phyloP scores from a whole-genome alignment of 1,139 yeast species.

The Candida sp. region DNA sequence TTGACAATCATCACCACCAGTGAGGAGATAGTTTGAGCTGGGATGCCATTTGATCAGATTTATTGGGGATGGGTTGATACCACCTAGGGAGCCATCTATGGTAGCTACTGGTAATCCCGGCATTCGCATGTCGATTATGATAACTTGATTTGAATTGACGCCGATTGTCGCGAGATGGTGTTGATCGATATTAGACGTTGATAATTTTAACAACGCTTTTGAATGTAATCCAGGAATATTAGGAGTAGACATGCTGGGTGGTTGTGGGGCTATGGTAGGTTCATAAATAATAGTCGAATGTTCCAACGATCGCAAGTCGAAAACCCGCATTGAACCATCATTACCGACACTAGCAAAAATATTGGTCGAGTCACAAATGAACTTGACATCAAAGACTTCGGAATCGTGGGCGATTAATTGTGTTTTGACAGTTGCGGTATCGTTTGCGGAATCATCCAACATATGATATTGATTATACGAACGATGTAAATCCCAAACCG shows the following conservation, averaged over 20 bases:
- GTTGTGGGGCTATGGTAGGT: slow-evolving; percentile 35
- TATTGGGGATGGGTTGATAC: slow-evolving; percentile 48
- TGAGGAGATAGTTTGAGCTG: slow-evolving; percentile 56
- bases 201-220: slow-evolving; percentile 68
- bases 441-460: slow-evolving; percentile 28
- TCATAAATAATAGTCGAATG: slow-evolving; percentile 95
- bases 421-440: slow-evolving; percentile 75
- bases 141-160: slow-evolving; percentile 61
- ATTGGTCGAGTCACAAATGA: slow-evolving; percentile 70
- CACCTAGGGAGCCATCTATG: slow-evolving; percentile 63
- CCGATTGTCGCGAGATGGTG: slow-evolving; percentile 78
- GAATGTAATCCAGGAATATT: slow-evolving; percentile 22
- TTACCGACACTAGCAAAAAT: slow-evolving; percentile 93
- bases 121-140: slow-evolving; percentile 79
- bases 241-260: slow-evolving; percentile 7
- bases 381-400: slow-evolving; percentile 91
- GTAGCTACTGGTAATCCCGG: slow-evolving; percentile 79
- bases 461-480: slow-evolving; percentile 12
- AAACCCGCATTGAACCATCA: slow-evolving; percentile 91
- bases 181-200: slow-evolving; percentile 80
- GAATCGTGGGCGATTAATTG: slow-evolving; percentile 96
- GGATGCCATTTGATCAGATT: slow-evolving; percentile 90
- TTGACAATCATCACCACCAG: slow-evolving; percentile 92
- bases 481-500: slow-evolving; percentile 82
- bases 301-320: slow-evolving; percentile 84